Percentiles rank a stretch among this genome's conserved stretches.
Conservation (phyloP, 371 early-diverging fungal genomes). For the Amoeboaphelidium protococcarum region DNA sequence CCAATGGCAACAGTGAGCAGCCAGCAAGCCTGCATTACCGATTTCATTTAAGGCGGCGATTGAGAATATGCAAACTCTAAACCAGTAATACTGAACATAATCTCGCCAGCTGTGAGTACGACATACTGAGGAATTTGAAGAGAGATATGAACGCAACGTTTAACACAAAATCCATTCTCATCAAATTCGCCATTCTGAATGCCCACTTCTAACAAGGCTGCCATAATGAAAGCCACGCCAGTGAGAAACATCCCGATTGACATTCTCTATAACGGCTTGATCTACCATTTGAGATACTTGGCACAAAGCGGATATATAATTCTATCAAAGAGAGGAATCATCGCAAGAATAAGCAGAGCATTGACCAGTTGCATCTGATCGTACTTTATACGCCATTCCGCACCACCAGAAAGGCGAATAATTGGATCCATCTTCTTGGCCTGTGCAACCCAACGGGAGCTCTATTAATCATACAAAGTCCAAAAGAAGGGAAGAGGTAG, state of each 20-base stretch:
- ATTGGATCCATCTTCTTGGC: conserved; percentile 9
- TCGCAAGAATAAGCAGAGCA: conserved; percentile 19
- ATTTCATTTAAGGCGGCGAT: conserved; percentile 8
- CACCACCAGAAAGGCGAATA: background rate
- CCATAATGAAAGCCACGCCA: conserved; percentile 13
- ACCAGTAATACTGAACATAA: conserved; percentile 29
- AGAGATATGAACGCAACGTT: conserved; percentile 13
- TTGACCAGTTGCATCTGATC: conserved; percentile 17
- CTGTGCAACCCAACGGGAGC: conserved; percentile 17
- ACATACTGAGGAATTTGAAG: conserved; percentile 32
- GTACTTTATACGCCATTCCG: conserved; percentile 5
- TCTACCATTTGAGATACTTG: conserved; percentile 8
- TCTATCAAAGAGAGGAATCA: conserved; percentile 26
- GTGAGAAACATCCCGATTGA: conserved; percentile 12
- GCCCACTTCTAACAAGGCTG: conserved; percentile 11
- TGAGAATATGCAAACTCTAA: conserved; percentile 27
- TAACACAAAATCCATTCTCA: too few relatives aligned
- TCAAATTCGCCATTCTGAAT: conserved; percentile 10
- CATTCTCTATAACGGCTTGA: conserved; percentile 21
- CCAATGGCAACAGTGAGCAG: conserved; percentile 15
- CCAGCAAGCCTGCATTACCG: conserved; percentile 12
- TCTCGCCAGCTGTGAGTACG: conserved; percentile 29
- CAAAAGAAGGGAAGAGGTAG: conserved; percentile 13
- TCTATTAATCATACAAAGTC: conserved; percentile 19
- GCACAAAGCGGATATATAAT: conserved; percentile 24